These are phyloP conservation scores for Fonsecaea multimorphosa DNA, from an alignment of 2,329 filamentous ascomycete species.

Conservation along the genomic window DNA sequence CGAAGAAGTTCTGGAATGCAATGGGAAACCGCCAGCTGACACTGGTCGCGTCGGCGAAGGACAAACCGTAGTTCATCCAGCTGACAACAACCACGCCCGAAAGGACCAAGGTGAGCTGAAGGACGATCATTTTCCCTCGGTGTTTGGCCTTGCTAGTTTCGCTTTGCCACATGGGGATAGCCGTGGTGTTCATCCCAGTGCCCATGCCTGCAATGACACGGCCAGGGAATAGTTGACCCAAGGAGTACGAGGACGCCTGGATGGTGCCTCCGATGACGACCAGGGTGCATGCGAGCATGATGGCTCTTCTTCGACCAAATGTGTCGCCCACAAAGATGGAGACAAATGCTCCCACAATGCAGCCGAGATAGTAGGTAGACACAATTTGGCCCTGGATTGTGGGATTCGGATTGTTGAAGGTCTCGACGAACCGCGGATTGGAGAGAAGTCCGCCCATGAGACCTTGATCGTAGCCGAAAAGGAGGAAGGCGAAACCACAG, in stretches of 20 bases:
- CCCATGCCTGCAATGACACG: slow-evolving; percentile 55
- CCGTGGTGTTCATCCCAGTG: slow-evolving; percentile 42
- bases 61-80: slow-evolving; percentile 28
- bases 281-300: slow-evolving; percentile 51
- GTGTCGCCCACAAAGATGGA: slow-evolving; percentile 47
- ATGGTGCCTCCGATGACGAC: slow-evolving; percentile 54
- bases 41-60: slow-evolving; percentile 45
- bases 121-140: slow-evolving; percentile 48
- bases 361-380: slow-evolving; percentile 59
- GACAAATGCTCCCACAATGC: slow-evolving; percentile 28
- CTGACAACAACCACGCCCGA: slow-evolving; percentile 26
- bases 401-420: slow-evolving; percentile 44
- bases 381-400: slow-evolving; percentile 60
- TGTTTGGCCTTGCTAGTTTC: slow-evolving; percentile 53
- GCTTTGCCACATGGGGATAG: slow-evolving; percentile 52
- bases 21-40: slow-evolving; percentile 63
- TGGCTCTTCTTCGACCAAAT: slow-evolving; percentile 51
- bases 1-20: slow-evolving; percentile 60
- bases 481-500: slow-evolving; percentile 57
- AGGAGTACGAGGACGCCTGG: slow-evolving; percentile 49
- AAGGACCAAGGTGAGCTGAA: slow-evolving; percentile 29
- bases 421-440: slow-evolving; percentile 40
- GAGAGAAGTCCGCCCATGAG: slow-evolving; percentile 45
- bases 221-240: slow-evolving; percentile 55
- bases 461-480: slow-evolving; percentile 51